These are phyloP conservation scores for Taxillus chinensis DNA, from an alignment of 164 flowering plant species.

Conservation along the genomic window DNA sequence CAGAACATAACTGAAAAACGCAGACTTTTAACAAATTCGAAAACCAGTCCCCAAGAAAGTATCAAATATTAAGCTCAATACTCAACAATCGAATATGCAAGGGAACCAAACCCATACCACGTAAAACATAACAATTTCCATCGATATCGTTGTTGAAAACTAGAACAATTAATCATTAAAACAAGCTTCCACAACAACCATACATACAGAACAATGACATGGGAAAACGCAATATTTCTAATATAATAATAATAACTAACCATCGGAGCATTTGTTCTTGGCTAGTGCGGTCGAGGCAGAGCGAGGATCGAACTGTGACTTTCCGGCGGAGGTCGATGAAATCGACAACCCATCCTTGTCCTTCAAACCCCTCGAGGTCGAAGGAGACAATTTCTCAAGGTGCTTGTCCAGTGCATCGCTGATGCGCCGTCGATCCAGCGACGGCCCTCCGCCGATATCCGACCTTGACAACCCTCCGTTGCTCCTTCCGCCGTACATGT, in stretches of 20 bases:
- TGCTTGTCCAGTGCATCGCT: constrained; percentile 60
- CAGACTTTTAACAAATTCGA: too few relatives aligned
- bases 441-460: constrained; percentile 22
- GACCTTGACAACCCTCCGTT: constrained; percentile 37
- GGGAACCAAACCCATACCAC: too few relatives aligned
- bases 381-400: constrained; percentile 44
- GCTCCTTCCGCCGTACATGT: constrained; percentile 40
- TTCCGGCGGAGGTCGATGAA: constrained; percentile 36
- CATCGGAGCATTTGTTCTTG: constrained; percentile 39
- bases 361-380: constrained; percentile 33
- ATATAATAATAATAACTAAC: constrained; percentile 12
- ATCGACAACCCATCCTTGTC: constrained; percentile 27
- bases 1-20: too few relatives aligned
- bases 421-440: constrained; percentile 44
- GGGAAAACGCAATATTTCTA: background rate
- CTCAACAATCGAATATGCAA: too few relatives aligned
- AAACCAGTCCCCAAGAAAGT: too few relatives aligned
- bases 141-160: too few relatives aligned
- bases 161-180: too few relatives aligned
- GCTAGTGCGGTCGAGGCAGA: constrained; percentile 19
- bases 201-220: background rate
- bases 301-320: constrained; percentile 26
- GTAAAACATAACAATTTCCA: too few relatives aligned
- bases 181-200: too few relatives aligned
- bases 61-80: too few relatives aligned